Evolutionary conservation across 495 filamentous ascomycete genomes (phyloP), one percentile per base, ranked within the genome.

Genomic region (Immersiella caudata): DNA sequence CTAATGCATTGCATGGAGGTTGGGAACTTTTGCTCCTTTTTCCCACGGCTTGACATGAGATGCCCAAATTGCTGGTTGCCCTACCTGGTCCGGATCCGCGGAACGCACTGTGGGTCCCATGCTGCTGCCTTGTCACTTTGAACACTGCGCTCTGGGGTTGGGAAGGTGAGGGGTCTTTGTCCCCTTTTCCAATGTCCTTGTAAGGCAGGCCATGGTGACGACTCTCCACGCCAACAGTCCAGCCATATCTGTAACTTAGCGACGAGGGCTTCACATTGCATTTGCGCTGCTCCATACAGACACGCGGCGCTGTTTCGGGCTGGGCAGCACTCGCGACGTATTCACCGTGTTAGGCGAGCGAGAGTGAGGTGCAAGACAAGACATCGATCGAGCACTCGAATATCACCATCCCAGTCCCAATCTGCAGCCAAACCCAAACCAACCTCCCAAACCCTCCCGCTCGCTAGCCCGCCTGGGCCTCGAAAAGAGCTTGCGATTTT

Each of bases 121-220:
- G 40, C 40, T 14, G 40, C 40, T 46, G 40, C 40, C 40, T 46
- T 46, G 40, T 46, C 40, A 46, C 16, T 18, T 46, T 46, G 40
- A 46, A 12, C 40, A 33, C 29, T 33, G 3, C 29, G 3, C 29
- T 33, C 4, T 33, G 29, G 29, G 29, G 40, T 46, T 46, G 40
- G 16, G 2, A 22, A 55, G 21, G 52, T 26, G 52, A 55, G 52
- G 36, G 25, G 46, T 8, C 36, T 16, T n/a, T 20, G 49, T 20
- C 29, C 62, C 49, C 60, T 26, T 29, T 40, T 35, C 16, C 60
- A n/a, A 36, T n/a, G n/a, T 40, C 60, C 40, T 46, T 64, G 62
- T 64, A 64, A 64, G 62, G 62, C 62, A 64, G 62, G 49, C n/a
- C 26, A 62, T 24, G 60, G 60, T 62, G 60, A 62, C 60, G 60